phyloP scores from a whole-genome alignment of 2,329 filamentous ascomycete genomes.

The Claviceps sorghi region DNA sequence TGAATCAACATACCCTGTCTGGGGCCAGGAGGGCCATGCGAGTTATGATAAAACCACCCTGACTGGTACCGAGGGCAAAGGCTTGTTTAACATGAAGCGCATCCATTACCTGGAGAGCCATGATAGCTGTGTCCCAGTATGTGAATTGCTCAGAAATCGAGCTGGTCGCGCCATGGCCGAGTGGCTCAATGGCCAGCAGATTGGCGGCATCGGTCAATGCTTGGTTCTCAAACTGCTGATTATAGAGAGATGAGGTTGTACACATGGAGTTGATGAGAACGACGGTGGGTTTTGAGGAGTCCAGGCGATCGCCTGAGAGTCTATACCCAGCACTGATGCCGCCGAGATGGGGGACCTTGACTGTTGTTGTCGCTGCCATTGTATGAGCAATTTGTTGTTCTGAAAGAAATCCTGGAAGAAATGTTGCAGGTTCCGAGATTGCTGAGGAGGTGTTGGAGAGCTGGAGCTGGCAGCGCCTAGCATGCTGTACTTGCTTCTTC shows the following conservation, averaged over 20 bases:
- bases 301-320: conserved; percentile 25
- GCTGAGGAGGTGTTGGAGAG: not conserved
- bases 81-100: conserved; percentile 31
- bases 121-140: conserved; percentile 39
- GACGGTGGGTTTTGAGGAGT: conserved; percentile 35
- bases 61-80: conserved; percentile 35
- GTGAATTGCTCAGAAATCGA: conserved; percentile 32
- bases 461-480: too few species aligned
- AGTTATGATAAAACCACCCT: conserved; percentile 36
- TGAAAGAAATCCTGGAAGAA: too few species aligned
- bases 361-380: conserved; percentile 26
- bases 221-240: conserved; percentile 26
- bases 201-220: conserved; percentile 28
- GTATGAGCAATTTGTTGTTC: not conserved
- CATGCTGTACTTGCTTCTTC: not conserved
- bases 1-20: conserved; percentile 22
- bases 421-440: not conserved
- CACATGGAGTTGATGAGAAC: conserved; percentile 39
- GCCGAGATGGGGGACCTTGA: conserved; percentile 32
- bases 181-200: conserved; percentile 36
- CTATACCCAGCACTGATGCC: conserved; percentile 32
- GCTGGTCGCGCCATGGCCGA: conserved; percentile 35
- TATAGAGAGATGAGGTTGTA: conserved; percentile 32
- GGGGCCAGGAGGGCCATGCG: conserved; percentile 38
- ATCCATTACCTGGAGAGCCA: conserved; percentile 42